Conservation (phyloP, 352 stramenopile genomes). For the Pythium dissimile region DNA sequence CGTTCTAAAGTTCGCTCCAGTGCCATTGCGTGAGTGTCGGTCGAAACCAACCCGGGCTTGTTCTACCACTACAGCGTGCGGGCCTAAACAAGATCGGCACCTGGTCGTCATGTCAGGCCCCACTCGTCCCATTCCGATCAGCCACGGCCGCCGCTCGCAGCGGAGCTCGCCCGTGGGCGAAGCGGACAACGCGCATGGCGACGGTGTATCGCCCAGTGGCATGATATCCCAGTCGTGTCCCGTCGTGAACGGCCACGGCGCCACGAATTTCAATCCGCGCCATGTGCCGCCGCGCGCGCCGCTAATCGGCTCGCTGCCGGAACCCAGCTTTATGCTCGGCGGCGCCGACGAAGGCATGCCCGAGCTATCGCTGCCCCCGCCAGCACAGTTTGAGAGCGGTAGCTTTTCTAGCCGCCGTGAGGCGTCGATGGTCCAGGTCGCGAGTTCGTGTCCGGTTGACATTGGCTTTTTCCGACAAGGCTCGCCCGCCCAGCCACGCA, state of each 20-base stretch:
- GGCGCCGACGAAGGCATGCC: constrained; percentile 40
- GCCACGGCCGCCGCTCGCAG: constrained; percentile 36
- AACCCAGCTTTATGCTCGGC: constrained; percentile 48
- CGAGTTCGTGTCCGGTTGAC: constrained; percentile 63
- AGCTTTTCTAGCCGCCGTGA: constrained; percentile 17
- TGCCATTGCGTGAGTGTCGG: background rate
- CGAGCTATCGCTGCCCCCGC: constrained; percentile 52
- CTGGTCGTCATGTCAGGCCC: constrained; percentile 25
- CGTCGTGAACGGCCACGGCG: constrained; percentile 32
- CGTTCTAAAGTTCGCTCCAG: background rate
- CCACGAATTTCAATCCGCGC: constrained; percentile 18
- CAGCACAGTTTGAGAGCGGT: constrained; percentile 25
- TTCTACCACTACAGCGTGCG: too few relatives aligned
- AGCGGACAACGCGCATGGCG: constrained; percentile 5
- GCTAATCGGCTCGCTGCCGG: constrained; percentile 57
- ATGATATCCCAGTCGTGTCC: constrained; percentile 65
- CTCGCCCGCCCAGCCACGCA: constrained; percentile 28
- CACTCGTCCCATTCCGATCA: constrained; percentile 54
- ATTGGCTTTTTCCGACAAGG: constrained; percentile 51
- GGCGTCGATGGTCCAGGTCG: constrained; percentile 60
- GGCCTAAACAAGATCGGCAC: too few relatives aligned
- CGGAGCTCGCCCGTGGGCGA: constrained; percentile 33
- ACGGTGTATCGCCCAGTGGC: constrained; percentile 18
- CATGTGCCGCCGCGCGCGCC: constrained; percentile 42
- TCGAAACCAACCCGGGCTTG: background rate